phyloP scores from a whole-genome alignment of 1,284 basidiomycete species.

The Rhizoctonia solani region DNA sequence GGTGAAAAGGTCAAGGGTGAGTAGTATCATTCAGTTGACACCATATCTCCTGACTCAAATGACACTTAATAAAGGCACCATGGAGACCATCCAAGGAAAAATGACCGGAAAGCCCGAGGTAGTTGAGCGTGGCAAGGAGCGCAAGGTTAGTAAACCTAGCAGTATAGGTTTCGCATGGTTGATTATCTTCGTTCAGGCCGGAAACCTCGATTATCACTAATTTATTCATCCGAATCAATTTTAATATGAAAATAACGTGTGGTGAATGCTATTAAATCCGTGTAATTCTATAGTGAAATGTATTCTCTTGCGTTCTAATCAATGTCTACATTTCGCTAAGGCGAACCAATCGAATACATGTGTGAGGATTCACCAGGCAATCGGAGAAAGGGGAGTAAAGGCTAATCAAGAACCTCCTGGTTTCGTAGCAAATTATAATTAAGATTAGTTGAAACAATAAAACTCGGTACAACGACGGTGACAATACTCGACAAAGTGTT shows the following conservation, averaged over 20 bases:
- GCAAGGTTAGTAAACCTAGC: neutral
- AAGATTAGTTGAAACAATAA: too few species aligned
- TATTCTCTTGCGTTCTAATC: too few species aligned
- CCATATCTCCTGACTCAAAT: neutral
- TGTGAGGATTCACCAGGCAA: too few species aligned
- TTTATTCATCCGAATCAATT: neutral
- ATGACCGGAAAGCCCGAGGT: conserved; percentile 24
- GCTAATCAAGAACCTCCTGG: too few species aligned
- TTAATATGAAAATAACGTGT: neutral
- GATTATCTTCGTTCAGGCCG: neutral
- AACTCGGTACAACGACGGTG: too few species aligned
- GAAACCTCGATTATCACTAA: conserved; percentile 21
- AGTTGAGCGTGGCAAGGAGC: conserved; percentile 29
- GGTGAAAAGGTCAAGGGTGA: conserved; percentile 32
- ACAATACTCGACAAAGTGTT: too few species aligned
- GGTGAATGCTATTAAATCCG: neutral
- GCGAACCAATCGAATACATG: too few species aligned
- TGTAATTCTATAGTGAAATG: neutral
- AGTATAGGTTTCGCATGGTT: neutral
- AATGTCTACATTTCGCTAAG: too few species aligned
- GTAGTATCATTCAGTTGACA: neutral
- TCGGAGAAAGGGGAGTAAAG: too few species aligned
- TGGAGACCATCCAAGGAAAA: conserved; percentile 29
- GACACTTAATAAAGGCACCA: neutral
- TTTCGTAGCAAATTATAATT: too few species aligned